Base-by-base conservation (phyloP, 495 filamentous ascomycete species). In the Daldinia childiae region DNA sequence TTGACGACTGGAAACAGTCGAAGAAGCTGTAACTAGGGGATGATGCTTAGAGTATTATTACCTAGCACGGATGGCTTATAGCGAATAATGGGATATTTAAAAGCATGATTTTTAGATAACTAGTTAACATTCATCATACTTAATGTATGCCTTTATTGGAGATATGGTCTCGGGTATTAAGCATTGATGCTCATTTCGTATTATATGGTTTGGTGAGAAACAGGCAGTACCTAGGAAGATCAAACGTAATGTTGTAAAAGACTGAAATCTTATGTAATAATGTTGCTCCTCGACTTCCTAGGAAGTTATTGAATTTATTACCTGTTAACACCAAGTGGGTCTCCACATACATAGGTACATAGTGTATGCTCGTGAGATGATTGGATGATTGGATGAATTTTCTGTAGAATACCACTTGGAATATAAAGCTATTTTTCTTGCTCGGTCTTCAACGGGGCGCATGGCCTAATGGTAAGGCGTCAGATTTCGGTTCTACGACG, bases 391-490 rank as follows among this genome's bases (percentile, higher is more conserved):
- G 39, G 19, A 48, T 48, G 43, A 11, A 26, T 19, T 48, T 6
- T 45, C 6, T 36, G 41, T 45, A 21, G 5, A 48, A 12, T 4
- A 12, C 43, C 9, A 48, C 11, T 5, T 41, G 3, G 2, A 4
- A 48, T 48, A 48, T 48, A 48, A 48, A 9, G 43, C 43, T 21
- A 48, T 21, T 24, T 48, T 24, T 48, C 43, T 21, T 8, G 9
- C 7, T 12, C 6, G 17, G 3, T 12, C 21, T 30, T 54, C 50
- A 54, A 30, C 50, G 38, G 70, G 70, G 70, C 61, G 70, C 70
- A 69, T 73, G 70, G 70, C 70, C 70, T 73, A 73, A 73, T 73
- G 70, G 70, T 73, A 73, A 73, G 70, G 70, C 70, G 65, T 73
- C 50, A 73, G 70, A 73, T 73, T 73, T 73, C 70, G 70, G 70